Evolutionary conservation across 768 basidiomycete species (phyloP).

Genomic region (Lactifluus hygrophoroides): DNA sequence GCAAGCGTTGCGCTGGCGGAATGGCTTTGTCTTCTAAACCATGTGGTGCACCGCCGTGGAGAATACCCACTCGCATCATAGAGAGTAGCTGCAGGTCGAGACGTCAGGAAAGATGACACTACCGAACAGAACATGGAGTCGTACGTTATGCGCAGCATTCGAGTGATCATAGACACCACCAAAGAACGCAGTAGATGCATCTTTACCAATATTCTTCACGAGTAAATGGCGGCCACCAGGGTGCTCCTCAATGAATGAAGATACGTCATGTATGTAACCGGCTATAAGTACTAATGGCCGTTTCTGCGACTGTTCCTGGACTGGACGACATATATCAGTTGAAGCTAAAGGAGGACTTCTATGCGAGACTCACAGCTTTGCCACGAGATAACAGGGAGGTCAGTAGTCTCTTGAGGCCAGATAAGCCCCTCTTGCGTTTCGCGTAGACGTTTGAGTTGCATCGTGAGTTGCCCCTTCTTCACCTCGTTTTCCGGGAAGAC

Average conservation of each 20-base stretch:
- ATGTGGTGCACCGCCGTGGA: constrained; percentile 46
- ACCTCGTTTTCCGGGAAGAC: constrained; percentile 64
- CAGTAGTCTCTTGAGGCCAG: constrained; percentile 72
- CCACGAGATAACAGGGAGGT: constrained; percentile 80
- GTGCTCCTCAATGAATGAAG: constrained; percentile 80
- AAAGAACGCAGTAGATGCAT: constrained; percentile 91
- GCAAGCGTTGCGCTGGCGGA: constrained; percentile 42
- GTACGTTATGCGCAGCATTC: constrained; percentile 78
- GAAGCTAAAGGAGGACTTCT: neutral
- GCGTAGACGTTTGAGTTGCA: constrained; percentile 85
- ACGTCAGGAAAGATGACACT: neutral
- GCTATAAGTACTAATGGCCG: constrained; percentile 81
- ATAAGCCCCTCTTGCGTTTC: constrained; percentile 63
- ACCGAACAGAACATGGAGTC: constrained; percentile 22
- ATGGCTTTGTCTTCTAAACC: constrained; percentile 39
- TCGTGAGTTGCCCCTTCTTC: constrained; percentile 84
- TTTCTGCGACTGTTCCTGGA: constrained; percentile 69
- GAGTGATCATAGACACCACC: constrained; percentile 87
- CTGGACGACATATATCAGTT: constrained; percentile 29
- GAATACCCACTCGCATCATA: constrained; percentile 53
- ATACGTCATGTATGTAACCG: constrained; percentile 89
- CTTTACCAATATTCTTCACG: constrained; percentile 78
- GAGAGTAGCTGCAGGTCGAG: constrained; percentile 34
- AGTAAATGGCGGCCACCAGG: constrained; percentile 85
- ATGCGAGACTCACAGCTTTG: constrained; percentile 58